phyloP scores from a whole-genome alignment of 768 basidiomycete genomes.

The Lactarius quietus region DNA sequence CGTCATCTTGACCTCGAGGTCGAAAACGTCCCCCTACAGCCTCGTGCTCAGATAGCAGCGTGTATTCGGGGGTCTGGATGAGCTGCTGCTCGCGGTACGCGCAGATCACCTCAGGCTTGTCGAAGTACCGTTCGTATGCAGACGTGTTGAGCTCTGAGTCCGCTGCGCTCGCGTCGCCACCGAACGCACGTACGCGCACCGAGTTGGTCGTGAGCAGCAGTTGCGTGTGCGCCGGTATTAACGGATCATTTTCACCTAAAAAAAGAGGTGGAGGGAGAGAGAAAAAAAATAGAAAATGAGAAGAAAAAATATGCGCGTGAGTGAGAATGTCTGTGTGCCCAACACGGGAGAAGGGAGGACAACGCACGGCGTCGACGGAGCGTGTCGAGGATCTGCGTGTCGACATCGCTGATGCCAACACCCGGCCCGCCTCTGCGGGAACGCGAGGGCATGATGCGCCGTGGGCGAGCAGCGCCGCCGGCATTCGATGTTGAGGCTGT shows the following conservation, averaged over 20 bases:
- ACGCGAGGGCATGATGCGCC: conserved; percentile 79
- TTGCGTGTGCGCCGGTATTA: conserved; percentile 60
- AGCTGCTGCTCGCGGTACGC: conserved; percentile 63
- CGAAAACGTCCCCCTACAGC: conserved; percentile 67
- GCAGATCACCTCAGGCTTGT: conserved; percentile 69
- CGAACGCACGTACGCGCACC: conserved; percentile 43
- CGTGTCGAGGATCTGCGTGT: conserved; percentile 80
- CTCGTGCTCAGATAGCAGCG: conserved; percentile 44
- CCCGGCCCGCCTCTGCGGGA: conserved; percentile 78
- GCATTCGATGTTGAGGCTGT: conserved; percentile 6
- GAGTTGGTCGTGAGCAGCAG: conserved; percentile 77
- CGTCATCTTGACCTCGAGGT: conserved; percentile 65
- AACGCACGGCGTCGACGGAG: conserved; percentile 70
- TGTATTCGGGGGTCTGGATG: conserved; percentile 79
- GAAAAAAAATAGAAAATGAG: neutral
- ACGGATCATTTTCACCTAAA: conserved; percentile 65
- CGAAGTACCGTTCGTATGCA: conserved; percentile 72
- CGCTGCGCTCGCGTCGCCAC: conserved; percentile 35
- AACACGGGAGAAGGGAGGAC: neutral
- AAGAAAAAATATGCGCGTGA: neutral
- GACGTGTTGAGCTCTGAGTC: conserved; percentile 49
- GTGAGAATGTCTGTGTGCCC: neutral
- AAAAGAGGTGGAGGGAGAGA: neutral
- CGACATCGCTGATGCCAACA: conserved; percentile 73
- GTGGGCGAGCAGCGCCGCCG: conserved; percentile 45